Percentiles rank a stretch among this genome's conserved stretches.
These are phyloP conservation scores for Climacium dendroides DNA, from an alignment of 225 moss, liverwort and hornwort species.

Conservation along the genomic window DNA sequence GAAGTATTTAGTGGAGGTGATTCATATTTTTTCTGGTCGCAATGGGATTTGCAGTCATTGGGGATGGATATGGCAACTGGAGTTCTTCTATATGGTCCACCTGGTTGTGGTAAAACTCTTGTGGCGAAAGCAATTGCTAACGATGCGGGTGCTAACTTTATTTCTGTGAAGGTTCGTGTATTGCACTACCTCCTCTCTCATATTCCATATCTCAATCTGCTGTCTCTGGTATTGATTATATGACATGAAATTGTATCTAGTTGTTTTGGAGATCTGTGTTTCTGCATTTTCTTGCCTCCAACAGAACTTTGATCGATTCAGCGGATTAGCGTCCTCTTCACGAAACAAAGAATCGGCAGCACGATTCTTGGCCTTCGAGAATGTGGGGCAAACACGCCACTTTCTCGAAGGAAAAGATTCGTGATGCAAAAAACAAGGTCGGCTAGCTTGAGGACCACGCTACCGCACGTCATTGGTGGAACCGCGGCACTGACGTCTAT, in stretches of 20 bases:
- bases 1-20: background rate
- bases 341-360: too few species aligned
- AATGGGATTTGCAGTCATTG: constrained; percentile 38
- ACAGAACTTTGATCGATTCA: background rate
- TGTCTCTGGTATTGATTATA: background rate
- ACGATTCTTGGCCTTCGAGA: too few species aligned
- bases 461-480: too few species aligned
- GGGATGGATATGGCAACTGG: constrained; percentile 93
- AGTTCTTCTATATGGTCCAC: constrained; percentile 90
- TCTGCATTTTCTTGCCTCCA: background rate
- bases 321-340: too few species aligned
- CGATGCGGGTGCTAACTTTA: constrained; percentile 95
- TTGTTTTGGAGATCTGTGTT: background rate
- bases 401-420: too few species aligned
- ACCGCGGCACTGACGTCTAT: too few species aligned
- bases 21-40: background rate
- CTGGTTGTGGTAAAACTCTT: constrained; percentile 97
- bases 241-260: background rate
- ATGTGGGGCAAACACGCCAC: too few species aligned
- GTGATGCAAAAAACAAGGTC: too few species aligned
- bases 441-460: too few species aligned
- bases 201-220: background rate
- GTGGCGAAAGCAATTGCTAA: constrained; percentile 97
- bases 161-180: constrained; percentile 70
- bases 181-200: background rate